Conservation (phyloP, 2,329 filamentous ascomycete species). For the Stemphylium beticola region DNA sequence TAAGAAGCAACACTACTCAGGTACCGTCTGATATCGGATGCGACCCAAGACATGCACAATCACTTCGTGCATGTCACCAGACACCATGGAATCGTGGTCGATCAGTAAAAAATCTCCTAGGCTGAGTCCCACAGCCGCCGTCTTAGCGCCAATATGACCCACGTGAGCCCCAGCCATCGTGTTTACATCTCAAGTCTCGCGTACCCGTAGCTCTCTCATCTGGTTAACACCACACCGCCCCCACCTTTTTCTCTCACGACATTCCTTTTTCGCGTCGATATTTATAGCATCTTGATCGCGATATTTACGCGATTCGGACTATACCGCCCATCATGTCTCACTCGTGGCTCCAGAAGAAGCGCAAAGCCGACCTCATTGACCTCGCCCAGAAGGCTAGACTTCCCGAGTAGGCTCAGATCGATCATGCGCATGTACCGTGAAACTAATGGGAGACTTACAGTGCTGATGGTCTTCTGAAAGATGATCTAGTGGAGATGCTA, state of each 20-base stretch:
- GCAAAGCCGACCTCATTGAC: slow-evolving; percentile 79
- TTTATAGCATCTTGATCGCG: slow-evolving; percentile 52
- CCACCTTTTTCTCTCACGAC: slow-evolving; percentile 19
- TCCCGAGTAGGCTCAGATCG: slow-evolving; percentile 63
- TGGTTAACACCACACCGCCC: slow-evolving; percentile 30
- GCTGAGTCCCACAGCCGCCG: slow-evolving; percentile 6
- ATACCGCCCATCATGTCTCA: slow-evolving; percentile 62
- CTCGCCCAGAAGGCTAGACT: slow-evolving; percentile 75
- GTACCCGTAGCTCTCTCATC: slow-evolving; percentile 23
- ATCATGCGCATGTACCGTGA: not conserved
- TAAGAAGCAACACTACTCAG: not conserved
- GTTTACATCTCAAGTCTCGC: slow-evolving; percentile 29
- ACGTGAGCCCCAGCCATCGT: slow-evolving; percentile 31
- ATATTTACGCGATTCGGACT: slow-evolving; percentile 53
- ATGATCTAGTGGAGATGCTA: slow-evolving; percentile 69
- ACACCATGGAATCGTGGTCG: slow-evolving; percentile 1
- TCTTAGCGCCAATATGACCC: slow-evolving; percentile 20
- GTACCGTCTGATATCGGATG: not conserved
- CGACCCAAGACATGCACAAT: not conserved
- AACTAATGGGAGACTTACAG: slow-evolving; percentile 53
- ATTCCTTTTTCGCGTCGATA: slow-evolving; percentile 20
- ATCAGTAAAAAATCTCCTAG: slow-evolving; percentile 1
- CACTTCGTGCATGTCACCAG: not conserved
- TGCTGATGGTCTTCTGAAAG: slow-evolving; percentile 74
- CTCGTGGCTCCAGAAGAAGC: slow-evolving; percentile 79